These are phyloP conservation scores for Castanospermum australe DNA, from an alignment of 306 rosid species.

Conservation along the genomic window DNA sequence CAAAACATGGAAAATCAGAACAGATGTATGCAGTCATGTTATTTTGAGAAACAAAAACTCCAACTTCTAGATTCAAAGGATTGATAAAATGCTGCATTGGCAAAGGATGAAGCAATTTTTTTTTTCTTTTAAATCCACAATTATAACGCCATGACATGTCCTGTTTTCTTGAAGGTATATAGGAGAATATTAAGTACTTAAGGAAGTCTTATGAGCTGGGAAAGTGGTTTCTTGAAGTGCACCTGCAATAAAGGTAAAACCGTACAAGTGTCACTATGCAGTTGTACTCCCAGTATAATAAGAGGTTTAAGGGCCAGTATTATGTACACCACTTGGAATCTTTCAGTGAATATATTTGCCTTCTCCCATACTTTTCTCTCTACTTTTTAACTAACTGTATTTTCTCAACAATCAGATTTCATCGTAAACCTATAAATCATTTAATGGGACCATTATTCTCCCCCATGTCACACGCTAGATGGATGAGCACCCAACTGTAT, in stretches of 20 bases:
- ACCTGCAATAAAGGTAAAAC: background rate
- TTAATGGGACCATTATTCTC: background rate
- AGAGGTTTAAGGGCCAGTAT: background rate
- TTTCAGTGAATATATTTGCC: background rate
- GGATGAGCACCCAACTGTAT: background rate
- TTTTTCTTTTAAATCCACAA: background rate
- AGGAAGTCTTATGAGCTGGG: background rate
- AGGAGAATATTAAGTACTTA: background rate
- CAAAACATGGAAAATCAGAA: constrained; percentile 17
- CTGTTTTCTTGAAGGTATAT: background rate
- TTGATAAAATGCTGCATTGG: background rate
- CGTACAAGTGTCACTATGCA: background rate
- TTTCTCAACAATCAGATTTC: background rate
- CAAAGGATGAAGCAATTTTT: background rate
- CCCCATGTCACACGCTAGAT: background rate
- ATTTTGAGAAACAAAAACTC: constrained; percentile 15
- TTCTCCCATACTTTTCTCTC: background rate
- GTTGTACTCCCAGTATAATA: too few species aligned
- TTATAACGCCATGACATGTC: background rate
- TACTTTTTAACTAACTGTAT: background rate
- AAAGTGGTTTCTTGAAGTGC: background rate
- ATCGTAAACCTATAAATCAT: background rate
- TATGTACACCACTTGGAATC: background rate
- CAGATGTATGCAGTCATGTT: background rate
- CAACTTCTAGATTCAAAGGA: background rate